Evolutionary conservation across 2,329 filamentous ascomycete genomes (phyloP), one percentile per base, ranked within the genome.

Genomic region (Fusarium sp.): DNA sequence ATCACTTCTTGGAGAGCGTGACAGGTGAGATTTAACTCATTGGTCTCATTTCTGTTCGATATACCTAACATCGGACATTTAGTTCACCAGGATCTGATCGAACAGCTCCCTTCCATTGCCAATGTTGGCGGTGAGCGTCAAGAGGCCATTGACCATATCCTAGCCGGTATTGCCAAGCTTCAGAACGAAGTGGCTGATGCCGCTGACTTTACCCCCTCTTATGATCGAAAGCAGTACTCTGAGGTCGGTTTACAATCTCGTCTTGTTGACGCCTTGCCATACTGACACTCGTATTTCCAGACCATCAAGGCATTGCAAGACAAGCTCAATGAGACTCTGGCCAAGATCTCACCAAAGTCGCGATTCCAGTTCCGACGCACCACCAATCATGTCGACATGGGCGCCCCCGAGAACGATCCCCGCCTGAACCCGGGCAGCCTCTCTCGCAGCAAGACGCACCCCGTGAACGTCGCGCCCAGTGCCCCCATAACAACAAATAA

Each of bases 151-250:
- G 95, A 98, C 76, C 90, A 94, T 78, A 93, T 95, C 75, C 88
- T 97, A 15, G 91, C 93, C 17, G 90, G 91, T 71, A 97, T 98
- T 78, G 92, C 94, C 33, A 90, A 91, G 66, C 88, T 98, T 17
- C 95, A 95, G 2, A 93, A 93, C 73, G 92, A 97, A 77, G 94
- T 98, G 43, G 92, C 94, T 75, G 95, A 98, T 83, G 93, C 94
- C 1, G 90, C 93, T 2, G 91, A 92, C 65, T 95, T 92, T 75
- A 90, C 98, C 17, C 95, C 97, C 4, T 91, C 95, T 9, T 97
- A 98, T 80, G 97, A 98, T 79, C 94, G 97, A 81, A 91, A 94
- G 76, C 92, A 93, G 27, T 98, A 98, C 80, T 90, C 92, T 50
- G 91, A 95, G 85, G 94, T 95, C 83, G 64, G 79, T 60, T 15